Conservation (phyloP, 352 stramenopile species). For the Phytophthora capsici region DNA sequence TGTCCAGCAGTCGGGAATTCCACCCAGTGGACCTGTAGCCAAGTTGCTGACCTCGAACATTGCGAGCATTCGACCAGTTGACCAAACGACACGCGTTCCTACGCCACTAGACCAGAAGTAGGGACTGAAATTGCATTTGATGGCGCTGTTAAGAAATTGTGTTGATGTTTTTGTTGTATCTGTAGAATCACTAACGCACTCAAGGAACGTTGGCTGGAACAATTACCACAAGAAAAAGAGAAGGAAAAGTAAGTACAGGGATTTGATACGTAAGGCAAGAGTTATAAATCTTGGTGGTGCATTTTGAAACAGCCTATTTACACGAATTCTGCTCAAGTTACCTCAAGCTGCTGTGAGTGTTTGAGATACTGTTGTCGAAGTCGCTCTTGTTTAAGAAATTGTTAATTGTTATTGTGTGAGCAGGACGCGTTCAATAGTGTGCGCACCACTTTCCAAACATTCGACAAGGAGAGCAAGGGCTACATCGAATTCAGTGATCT, state of each 20-base stretch:
- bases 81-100: slow-evolving; percentile 25
- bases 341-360: slow-evolving; percentile 56
- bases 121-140: not conserved
- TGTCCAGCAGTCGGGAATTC: slow-evolving; percentile 11
- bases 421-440: slow-evolving; percentile 82
- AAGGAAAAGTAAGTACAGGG: slow-evolving; percentile 48
- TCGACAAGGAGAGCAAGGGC: slow-evolving; percentile 69
- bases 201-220: slow-evolving; percentile 75
- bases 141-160: not conserved
- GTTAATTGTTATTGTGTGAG: too few species aligned
- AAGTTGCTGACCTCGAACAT: slow-evolving; percentile 35
- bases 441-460: slow-evolving; percentile 69
- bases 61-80: slow-evolving; percentile 62
- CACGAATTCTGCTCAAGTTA: slow-evolving; percentile 81
- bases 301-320: slow-evolving; percentile 63
- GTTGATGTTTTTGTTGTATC: slow-evolving; percentile 2
- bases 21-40: slow-evolving; percentile 11
- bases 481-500: slow-evolving; percentile 84
- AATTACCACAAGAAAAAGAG: slow-evolving; percentile 43
- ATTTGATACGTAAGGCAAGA: too few species aligned
- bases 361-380: too few species aligned
- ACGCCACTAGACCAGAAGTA: slow-evolving; percentile 80
- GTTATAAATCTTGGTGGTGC: too few species aligned
- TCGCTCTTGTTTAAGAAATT: not conserved
- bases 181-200: slow-evolving; percentile 79